Base-by-base conservation (phyloP, 1,284 basidiomycete species). In the Lentinula novae-zelandiae region DNA sequence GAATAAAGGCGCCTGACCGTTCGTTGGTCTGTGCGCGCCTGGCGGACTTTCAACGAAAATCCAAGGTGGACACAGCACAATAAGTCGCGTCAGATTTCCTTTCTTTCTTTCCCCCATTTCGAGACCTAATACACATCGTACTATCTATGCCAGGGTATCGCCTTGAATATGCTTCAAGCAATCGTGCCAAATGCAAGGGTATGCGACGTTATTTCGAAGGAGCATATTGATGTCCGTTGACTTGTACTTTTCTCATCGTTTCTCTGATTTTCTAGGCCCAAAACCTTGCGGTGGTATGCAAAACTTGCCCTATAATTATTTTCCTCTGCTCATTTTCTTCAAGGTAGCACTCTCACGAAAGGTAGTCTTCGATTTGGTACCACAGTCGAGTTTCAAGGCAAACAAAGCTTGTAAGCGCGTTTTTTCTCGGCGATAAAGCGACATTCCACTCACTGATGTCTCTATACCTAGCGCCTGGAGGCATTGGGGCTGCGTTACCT, bases 121-220 rank as follows among this genome's bases (percentile, higher is more conserved):
- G 12, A 15, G 27, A 50, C 48, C 17, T 36, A 54, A 27, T 22
- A 55, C 42, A 17, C 31, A 44, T 55, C 27, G 42, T 52, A 34
- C 38, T 46, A 27, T 52, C 48, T 36, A 63, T 63, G 62, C 57
- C 60, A 39, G 88, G 86, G 64, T 93, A 93, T 75, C 84, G 91
- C 67, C 76, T 94, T 56, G 92, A 94, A 74, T 90, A 91, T 72
- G 83, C 90, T 54, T 63, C 75, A 44, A 84, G 82, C 61, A 77
- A 75, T 62, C 82, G 93, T 60, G 80, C 94, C 22, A 88, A 86
- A 71, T 96, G 93, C 78, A 94, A 92, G 79, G 93, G 93, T 89
- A 61, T 60, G 81, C 73, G 64, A 64, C 58, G 63, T 60, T 64
- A 67, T 63, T 61, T 63, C 55, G 52, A 55, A 58, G 57, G 58